Conservation (phyloP, 148 eudicot species). For the Amaranthus palmeri region DNA sequence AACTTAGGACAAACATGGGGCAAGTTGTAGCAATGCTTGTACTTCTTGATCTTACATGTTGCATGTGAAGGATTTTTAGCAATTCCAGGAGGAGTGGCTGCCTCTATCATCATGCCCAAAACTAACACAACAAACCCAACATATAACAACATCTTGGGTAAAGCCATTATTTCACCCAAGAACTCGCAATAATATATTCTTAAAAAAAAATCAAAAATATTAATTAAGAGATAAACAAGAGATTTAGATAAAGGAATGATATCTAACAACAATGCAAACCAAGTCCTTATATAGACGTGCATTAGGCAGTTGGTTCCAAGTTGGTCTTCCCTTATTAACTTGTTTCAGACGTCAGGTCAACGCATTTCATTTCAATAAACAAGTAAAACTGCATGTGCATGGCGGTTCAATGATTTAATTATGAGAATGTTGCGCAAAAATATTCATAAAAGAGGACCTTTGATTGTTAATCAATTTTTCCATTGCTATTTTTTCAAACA, state of each 20-base stretch:
- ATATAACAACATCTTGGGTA: slow-evolving; percentile 18
- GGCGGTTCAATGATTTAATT: not conserved
- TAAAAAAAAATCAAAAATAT: not conserved
- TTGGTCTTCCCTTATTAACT: slow-evolving; percentile 8
- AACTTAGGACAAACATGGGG: slow-evolving; percentile 56
- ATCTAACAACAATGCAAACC: not conserved
- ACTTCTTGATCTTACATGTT: slow-evolving; percentile 33
- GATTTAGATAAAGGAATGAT: slow-evolving; percentile 1
- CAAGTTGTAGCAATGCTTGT: slow-evolving; percentile 50
- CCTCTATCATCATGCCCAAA: slow-evolving; percentile 20
- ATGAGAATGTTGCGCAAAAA: not conserved
- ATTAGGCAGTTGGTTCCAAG: not conserved
- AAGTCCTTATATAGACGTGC: slow-evolving; percentile 14
- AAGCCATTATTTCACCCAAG: slow-evolving; percentile 24
- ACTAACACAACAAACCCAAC: slow-evolving; percentile 27
- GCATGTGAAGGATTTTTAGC: slow-evolving; percentile 44
- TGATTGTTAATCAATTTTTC: slow-evolving; percentile 8
- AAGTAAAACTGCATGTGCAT: not conserved
- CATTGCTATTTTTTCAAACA: not conserved
- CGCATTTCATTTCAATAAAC: slow-evolving; percentile 20
- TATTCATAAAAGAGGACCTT: not conserved
- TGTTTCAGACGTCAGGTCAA: slow-evolving; percentile 16
- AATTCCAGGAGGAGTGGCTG: slow-evolving; percentile 45
- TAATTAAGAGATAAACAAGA: not conserved
- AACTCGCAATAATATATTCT: not conserved